phyloP scores from a whole-genome alignment of 768 basidiomycete species.

The Leccinum incarnatum region DNA sequence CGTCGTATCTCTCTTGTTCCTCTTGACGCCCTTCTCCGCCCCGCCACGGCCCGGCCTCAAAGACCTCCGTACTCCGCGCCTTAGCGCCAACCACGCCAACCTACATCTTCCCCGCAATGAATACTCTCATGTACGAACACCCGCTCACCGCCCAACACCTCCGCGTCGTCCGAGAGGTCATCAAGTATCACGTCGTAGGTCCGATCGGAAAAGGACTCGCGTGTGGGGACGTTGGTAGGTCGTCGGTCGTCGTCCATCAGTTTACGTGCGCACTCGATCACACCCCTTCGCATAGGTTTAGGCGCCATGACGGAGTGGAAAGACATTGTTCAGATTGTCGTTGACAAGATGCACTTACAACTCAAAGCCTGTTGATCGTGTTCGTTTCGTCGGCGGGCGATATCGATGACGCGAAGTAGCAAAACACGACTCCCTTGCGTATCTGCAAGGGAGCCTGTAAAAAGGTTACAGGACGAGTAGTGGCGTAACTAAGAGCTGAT shows the following conservation, averaged over 20 bases:
- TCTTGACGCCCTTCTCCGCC: background rate
- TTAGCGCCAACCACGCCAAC: constrained; percentile 82
- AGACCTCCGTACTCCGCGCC: constrained; percentile 83
- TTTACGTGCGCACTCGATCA: background rate
- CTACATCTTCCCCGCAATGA: constrained; percentile 96
- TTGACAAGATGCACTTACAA: constrained; percentile 45
- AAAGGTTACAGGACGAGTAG: too few species aligned
- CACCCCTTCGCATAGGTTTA: constrained; percentile 47
- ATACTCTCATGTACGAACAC: constrained; percentile 96
- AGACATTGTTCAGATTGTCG: constrained; percentile 78
- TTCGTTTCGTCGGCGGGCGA: too few species aligned
- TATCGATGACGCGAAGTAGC: too few species aligned
- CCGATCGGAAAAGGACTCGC: constrained; percentile 88
- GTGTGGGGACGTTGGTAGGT: constrained; percentile 86
- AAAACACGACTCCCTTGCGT: too few species aligned
- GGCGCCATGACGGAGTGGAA: constrained; percentile 98
- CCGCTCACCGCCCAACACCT: constrained; percentile 88
- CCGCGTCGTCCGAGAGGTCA: constrained; percentile 64
- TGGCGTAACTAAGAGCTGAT: too few species aligned
- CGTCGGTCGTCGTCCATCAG: background rate
- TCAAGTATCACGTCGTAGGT: constrained; percentile 79
- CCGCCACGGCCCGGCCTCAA: background rate
- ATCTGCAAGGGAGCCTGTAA: too few species aligned
- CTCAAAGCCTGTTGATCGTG: too few species aligned
- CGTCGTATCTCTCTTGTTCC: background rate